These are phyloP conservation scores for Phytophthora crassamura DNA, from an alignment of 352 stramenopile species.

Conservation along the genomic window DNA sequence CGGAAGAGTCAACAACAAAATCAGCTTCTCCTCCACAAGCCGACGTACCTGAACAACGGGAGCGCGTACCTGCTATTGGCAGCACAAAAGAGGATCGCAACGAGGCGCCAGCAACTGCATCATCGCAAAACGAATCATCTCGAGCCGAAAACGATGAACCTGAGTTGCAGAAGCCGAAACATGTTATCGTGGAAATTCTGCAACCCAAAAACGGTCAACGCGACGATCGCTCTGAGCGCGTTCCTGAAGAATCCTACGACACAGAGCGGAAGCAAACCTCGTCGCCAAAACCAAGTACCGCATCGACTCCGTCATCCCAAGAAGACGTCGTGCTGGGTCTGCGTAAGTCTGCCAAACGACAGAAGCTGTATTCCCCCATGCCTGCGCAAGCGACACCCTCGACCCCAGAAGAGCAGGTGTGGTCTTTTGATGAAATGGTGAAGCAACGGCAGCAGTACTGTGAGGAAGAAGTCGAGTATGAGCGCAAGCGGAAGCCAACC, in stretches of 20 bases:
- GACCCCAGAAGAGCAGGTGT: constrained; percentile 34
- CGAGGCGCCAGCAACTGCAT: not conserved
- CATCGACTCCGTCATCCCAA: constrained; percentile 12
- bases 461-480: constrained; percentile 47
- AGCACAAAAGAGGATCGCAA: not conserved
- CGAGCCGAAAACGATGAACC: constrained; percentile 8
- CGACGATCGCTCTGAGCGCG: not conserved
- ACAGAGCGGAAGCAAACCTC: constrained; percentile 1
- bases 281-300: constrained; percentile 12
- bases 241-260: constrained; percentile 6
- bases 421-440: constrained; percentile 52
- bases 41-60: not conserved
- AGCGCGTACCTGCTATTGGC: constrained; percentile 11
- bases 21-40: constrained; percentile 6
- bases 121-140: not conserved
- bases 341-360: constrained; percentile 32
- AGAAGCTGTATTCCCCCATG: constrained; percentile 28
- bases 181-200: constrained; percentile 28
- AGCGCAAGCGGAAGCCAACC: constrained; percentile 36
- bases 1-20: constrained; percentile 17
- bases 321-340: constrained; percentile 23
- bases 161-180: constrained; percentile 12
- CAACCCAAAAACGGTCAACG: constrained; percentile 2
- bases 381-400: constrained; percentile 6
- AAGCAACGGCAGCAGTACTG: constrained; percentile 52